Percentiles rank a stretch among this genome's conserved stretches.
Conservation (phyloP, 495 filamentous ascomycete species). For the Xylaria telfairii region DNA sequence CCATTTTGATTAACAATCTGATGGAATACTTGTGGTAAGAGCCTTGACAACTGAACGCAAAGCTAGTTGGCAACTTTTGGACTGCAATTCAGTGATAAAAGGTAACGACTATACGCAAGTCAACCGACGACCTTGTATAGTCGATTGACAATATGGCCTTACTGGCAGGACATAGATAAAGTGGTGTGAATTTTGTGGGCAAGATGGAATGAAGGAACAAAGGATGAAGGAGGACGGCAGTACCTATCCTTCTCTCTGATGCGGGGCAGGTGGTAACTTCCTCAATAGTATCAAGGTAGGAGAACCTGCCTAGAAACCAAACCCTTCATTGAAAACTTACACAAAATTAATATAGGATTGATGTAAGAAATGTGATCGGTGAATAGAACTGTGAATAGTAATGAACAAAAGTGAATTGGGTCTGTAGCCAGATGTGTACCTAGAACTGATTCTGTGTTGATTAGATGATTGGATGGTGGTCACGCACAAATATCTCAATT, state of each 20-base stretch:
- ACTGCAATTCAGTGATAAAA: background rate
- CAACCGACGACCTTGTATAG: background rate
- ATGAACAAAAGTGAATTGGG: background rate
- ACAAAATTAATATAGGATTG: background rate
- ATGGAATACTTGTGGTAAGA: background rate
- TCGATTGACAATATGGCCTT: background rate
- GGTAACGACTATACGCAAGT: background rate
- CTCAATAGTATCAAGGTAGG: conserved; percentile 2
- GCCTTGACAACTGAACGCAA: background rate
- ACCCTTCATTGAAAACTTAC: background rate
- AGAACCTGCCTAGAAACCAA: background rate
- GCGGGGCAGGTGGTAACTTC: conserved; percentile 17
- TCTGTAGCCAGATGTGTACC: background rate
- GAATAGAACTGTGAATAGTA: background rate
- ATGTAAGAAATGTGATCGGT: background rate
- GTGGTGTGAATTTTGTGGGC: background rate
- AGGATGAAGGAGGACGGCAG: background rate
- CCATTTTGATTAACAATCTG: background rate
- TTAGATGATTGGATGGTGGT: background rate
- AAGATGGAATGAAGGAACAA: background rate
- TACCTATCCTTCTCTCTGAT: background rate
- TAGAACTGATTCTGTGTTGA: background rate
- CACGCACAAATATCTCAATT: background rate
- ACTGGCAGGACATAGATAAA: background rate
- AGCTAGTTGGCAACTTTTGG: background rate